Conservation (phyloP, 139 green algal species). For the Chlamydomonas eustigma region DNA sequence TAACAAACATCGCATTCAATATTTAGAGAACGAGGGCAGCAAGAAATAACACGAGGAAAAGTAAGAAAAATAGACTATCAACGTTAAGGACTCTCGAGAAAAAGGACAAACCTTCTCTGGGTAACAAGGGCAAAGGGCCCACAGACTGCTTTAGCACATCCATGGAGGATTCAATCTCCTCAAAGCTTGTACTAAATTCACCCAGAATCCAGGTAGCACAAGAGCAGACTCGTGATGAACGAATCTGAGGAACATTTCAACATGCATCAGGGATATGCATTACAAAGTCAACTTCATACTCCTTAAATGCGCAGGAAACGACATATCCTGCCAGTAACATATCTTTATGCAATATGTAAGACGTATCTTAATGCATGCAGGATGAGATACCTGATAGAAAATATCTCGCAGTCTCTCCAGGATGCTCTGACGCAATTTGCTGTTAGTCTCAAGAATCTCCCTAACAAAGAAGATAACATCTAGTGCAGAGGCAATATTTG, state of each 20-base stretch:
- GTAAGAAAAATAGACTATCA: too few species aligned
- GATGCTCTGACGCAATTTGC: conserved; percentile 75
- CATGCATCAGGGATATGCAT: too few species aligned
- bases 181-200: conserved; percentile 73
- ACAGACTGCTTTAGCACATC: conserved; percentile 72
- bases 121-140: conserved; percentile 69
- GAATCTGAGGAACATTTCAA: too few species aligned
- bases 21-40: too few species aligned
- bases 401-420: conserved; percentile 84
- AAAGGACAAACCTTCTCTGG: conserved; percentile 20
- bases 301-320: too few species aligned
- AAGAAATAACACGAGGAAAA: not conserved
- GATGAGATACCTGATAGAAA: conserved; percentile 61
- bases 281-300: too few species aligned
- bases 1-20: too few species aligned
- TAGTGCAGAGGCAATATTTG: conserved; percentile 79
- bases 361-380: too few species aligned
- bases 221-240: conserved; percentile 75
- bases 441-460: conserved; percentile 95
- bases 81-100: too few species aligned
- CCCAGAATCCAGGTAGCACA: conserved; percentile 92
- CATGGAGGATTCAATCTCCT: conserved; percentile 73
- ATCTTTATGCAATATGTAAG: too few species aligned
- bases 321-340: too few species aligned
- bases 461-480: conserved; percentile 86